Evolutionary conservation across 2,329 filamentous ascomycete species (phyloP).

Genomic region (Pestalotiopsis sp.): DNA sequence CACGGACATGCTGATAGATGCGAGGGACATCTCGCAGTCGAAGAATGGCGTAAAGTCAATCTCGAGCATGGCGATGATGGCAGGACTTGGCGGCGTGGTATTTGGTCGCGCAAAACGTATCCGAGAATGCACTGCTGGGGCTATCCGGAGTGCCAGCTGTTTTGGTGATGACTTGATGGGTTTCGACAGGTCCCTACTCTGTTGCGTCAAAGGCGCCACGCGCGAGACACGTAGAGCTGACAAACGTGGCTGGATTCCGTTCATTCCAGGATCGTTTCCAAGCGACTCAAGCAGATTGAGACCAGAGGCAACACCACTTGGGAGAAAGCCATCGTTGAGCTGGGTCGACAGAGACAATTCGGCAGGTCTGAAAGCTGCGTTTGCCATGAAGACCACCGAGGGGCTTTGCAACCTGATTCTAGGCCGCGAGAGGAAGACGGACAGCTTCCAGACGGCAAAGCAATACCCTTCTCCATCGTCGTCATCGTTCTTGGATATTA

Average conservation of each 20-base stretch:
- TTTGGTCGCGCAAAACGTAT: conserved; percentile 72
- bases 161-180: conserved; percentile 67
- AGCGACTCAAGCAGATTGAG: conserved; percentile 81
- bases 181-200: conserved; percentile 60
- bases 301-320: conserved; percentile 68
- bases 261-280: conserved; percentile 64
- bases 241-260: conserved; percentile 65
- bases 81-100: conserved; percentile 57
- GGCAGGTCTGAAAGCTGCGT: conserved; percentile 61
- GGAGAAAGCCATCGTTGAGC: conserved; percentile 64
- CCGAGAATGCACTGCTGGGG: conserved; percentile 72
- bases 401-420: conserved; percentile 69
- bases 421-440: conserved; percentile 60
- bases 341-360: conserved; percentile 44
- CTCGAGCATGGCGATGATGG: conserved; percentile 72
- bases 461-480: conserved; percentile 25
- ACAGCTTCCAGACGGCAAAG: conserved; percentile 62
- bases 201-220: conserved; percentile 68
- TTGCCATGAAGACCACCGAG: conserved; percentile 66
- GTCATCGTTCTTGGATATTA: conserved; percentile 42
- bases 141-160: conserved; percentile 61
- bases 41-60: conserved; percentile 74
- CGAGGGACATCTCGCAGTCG: conserved; percentile 66
- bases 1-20: conserved; percentile 60
- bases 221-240: conserved; percentile 76